A percentile compares a stretch with the other conserved stretches of the same genome.
Conservation (phyloP, 345 rosid species). For the Aquilaria sinensis region DNA sequence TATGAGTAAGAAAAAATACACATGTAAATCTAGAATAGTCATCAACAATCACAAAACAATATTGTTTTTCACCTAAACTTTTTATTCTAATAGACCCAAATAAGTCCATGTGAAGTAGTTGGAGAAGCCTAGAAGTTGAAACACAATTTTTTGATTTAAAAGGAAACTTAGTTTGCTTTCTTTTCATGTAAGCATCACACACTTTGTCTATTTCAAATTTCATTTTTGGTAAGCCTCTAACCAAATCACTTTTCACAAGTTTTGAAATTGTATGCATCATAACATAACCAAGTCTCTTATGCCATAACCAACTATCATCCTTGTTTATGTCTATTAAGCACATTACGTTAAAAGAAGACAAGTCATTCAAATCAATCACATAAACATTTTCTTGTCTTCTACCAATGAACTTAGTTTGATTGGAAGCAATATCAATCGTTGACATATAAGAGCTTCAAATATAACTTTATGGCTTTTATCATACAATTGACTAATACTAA, state of each 20-base stretch:
- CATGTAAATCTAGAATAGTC: conserved; percentile 2
- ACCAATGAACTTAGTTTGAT: background rate
- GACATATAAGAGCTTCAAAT: background rate
- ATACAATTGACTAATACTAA: conserved; percentile 1
- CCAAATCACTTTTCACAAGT: background rate
- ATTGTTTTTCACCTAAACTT: background rate
- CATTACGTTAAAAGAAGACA: background rate
- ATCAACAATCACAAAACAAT: conserved; percentile 2
- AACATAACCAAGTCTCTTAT: too few relatives aligned
- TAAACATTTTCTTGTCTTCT: background rate
- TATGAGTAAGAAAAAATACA: too few relatives aligned
- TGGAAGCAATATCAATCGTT: too few relatives aligned
- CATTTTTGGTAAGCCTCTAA: background rate
- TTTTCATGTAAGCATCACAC: background rate
- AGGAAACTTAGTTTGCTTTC: background rate
- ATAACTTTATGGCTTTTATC: background rate
- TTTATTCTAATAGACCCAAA: background rate
- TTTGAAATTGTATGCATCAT: background rate
- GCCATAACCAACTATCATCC: too few relatives aligned
- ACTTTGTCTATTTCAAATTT: too few relatives aligned
- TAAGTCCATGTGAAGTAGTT: background rate
- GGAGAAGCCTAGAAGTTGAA: background rate
- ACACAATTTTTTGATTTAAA: background rate
- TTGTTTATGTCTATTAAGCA: background rate
- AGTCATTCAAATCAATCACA: background rate